These are phyloP conservation scores for Aspergillus glaucus DNA, from an alignment of 2,329 filamentous ascomycete species.

Conservation along the genomic window DNA sequence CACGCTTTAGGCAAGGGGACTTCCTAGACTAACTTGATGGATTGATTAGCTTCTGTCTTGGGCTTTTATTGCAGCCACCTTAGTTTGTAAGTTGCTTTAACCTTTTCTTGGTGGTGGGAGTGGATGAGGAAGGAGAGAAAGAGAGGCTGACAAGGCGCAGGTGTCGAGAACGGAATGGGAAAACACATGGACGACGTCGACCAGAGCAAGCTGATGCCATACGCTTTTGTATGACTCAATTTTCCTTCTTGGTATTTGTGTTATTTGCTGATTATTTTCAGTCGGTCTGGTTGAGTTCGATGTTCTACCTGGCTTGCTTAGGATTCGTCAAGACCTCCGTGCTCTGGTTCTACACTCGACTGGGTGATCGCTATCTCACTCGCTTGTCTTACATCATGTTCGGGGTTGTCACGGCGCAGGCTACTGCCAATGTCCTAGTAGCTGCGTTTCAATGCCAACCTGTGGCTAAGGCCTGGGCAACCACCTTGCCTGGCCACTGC, in stretches of 20 bases:
- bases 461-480: conserved; percentile 35
- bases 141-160: conserved; percentile 1
- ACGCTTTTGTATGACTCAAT: conserved; percentile 4
- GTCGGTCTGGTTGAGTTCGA: conserved; percentile 43
- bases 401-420: conserved; percentile 35
- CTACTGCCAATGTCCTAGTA: conserved; percentile 36
- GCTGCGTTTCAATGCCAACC: conserved; percentile 43
- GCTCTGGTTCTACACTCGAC: conserved; percentile 41
- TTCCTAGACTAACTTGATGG: conserved; percentile 1
- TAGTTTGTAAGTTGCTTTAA: conserved; percentile 20
- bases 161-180: conserved; percentile 13
- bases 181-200: conserved; percentile 10
- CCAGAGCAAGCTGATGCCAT: conserved; percentile 6
- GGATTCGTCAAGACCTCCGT: conserved; percentile 47
- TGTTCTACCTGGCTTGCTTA: conserved; percentile 43
- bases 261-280: conserved; percentile 8
- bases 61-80: conserved; percentile 32
- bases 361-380: conserved; percentile 35
- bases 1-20: neutral
- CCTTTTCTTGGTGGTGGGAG: neutral
- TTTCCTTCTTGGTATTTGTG: neutral
- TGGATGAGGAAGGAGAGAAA: neutral
- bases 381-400: conserved; percentile 35
- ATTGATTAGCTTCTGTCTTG: conserved; percentile 22
- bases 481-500: conserved; percentile 33